phyloP scores from a whole-genome alignment of 768 basidiomycete species.

The Albatrellus ellisii region DNA sequence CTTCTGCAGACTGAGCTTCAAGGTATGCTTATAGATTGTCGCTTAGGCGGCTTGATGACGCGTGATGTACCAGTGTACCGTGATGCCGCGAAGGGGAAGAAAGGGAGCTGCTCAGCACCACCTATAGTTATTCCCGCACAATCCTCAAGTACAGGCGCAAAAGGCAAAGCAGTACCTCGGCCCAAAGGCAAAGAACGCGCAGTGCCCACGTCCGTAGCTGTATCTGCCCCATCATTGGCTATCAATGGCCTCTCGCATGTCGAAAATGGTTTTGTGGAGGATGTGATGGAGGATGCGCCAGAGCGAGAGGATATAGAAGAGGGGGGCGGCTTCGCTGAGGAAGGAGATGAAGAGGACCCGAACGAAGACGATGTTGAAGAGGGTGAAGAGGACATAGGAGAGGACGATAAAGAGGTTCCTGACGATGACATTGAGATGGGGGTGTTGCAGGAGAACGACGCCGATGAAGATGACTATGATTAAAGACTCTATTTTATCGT shows the following conservation, averaged over 20 bases:
- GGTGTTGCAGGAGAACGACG: not conserved
- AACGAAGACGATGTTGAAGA: constrained; percentile 15
- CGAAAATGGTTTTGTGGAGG: constrained; percentile 18
- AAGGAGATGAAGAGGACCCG: constrained; percentile 16
- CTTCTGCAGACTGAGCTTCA: constrained; percentile 51
- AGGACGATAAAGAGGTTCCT: constrained; percentile 20
- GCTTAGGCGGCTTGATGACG: not conserved
- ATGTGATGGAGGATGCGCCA: constrained; percentile 14
- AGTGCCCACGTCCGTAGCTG: not conserved
- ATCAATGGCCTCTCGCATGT: too few relatives aligned
- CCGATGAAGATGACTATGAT: not conserved
- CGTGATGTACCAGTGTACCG: constrained; percentile 40
- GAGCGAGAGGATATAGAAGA: constrained; percentile 9
- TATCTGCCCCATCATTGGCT: constrained; percentile 15
- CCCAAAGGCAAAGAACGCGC: constrained; percentile 13
- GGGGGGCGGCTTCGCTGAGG: constrained; percentile 12
- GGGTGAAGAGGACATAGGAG: constrained; percentile 23
- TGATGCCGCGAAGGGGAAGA: constrained; percentile 47
- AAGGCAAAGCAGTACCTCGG: constrained; percentile 6
- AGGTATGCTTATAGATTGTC: constrained; percentile 24
- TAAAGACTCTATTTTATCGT: not conserved
- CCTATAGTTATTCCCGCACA: not conserved
- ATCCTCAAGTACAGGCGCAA: not conserved
- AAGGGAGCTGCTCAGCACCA: constrained; percentile 19
- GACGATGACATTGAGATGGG: constrained; percentile 17